Base-by-base conservation (phyloP, 2,329 filamentous ascomycete species). In the Ophiocordyceps camponoti-leonardi region DNA sequence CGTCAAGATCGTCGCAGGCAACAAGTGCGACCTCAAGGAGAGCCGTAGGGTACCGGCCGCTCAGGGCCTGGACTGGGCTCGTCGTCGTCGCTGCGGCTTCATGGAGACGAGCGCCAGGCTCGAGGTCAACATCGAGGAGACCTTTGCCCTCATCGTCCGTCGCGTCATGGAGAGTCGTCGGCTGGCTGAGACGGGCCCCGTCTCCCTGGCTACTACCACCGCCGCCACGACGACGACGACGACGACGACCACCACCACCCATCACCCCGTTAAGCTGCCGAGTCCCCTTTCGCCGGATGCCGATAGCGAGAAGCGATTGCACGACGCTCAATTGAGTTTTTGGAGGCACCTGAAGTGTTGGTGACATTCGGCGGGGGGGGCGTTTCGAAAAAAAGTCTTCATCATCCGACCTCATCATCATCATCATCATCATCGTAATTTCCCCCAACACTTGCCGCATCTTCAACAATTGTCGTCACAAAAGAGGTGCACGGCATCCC, bases 71-170 rank as follows among this genome's bases (percentile, higher is more conserved):
- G 82, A 87, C 53, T 92, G 85, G 84, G 83, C 85, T 44, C 68
- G 83, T 49, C 68, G 67, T 48, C 69, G 75, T 46, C 78, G 78
- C 41, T 90, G 83, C 63, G 85, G 84, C 37, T 92, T 92, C 65
- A 92, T 92, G 85, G 85, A 92, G 73, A 92, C 85, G 50, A 86
- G 81, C 56, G 85, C 85, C 5, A 68, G 84, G 46, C 76, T 87
- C 54, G 83, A 86, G 68, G 85, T 92, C 51, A 92, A 92, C 59
- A 86, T 92, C 50, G 85, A 92, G 61, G 85, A 92, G 72, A 90
- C 84, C 0, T 92, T 92, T 69, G 83, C 82, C 33, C 69, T 80
- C 37, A 75, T 81, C 48, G 72, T 81, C 41, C 67, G 75, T 23
- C 67, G 77, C 44, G 77, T 81, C 44, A 68, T 75, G 42, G 76